phyloP scores from a whole-genome alignment of 139 green algal genomes.

The Coelastrella sp. region DNA sequence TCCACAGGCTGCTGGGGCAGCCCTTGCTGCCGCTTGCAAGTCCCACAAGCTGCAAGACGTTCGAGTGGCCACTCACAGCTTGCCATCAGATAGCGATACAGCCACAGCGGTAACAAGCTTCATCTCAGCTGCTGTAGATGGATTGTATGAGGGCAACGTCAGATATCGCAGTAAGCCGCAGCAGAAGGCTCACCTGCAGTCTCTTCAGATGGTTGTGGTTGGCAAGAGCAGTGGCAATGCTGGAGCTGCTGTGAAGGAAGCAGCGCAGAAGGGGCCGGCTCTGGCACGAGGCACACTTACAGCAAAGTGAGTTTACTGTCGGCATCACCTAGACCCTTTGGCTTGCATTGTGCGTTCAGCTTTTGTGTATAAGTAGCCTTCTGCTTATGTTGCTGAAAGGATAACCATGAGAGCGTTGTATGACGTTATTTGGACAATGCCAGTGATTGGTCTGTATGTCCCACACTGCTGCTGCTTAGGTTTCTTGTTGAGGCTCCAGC shows the following conservation, averaged over 20 bases:
- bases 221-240: background rate
- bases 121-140: constrained; percentile 1
- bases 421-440: too few relatives aligned
- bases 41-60: background rate
- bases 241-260: background rate
- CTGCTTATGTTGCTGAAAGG: too few relatives aligned
- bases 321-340: too few relatives aligned
- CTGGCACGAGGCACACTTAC: too few relatives aligned
- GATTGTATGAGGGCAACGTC: constrained; percentile 17
- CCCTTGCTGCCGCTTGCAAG: constrained; percentile 19
- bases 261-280: background rate
- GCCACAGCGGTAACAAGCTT: constrained; percentile 4
- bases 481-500: constrained; percentile 95
- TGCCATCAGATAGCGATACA: background rate
- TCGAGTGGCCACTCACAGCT: background rate
- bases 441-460: too few relatives aligned
- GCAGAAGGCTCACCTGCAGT: background rate
- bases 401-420: too few relatives aligned
- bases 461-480: background rate
- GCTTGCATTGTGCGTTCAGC: too few relatives aligned
- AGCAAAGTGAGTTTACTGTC: too few relatives aligned
- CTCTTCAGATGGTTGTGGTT: background rate
- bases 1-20: constrained; percentile 23
- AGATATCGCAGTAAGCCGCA: constrained; percentile 36
- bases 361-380: too few relatives aligned